These are phyloP conservation scores for Zalaria obscura DNA, from an alignment of 2,329 filamentous ascomycete genomes.

Conservation along the genomic window DNA sequence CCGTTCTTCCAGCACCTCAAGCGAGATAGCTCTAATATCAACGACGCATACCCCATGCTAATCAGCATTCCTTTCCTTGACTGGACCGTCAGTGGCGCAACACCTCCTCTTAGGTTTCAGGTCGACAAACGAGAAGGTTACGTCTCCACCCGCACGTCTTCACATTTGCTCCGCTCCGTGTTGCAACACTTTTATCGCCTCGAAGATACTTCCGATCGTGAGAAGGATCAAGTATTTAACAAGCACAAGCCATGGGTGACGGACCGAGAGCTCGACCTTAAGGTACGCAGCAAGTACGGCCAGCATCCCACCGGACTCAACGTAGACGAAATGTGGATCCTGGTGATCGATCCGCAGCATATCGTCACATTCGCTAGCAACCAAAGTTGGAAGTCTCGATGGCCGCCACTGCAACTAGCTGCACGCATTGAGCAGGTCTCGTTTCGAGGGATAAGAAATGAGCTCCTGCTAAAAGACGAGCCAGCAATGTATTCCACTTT, in stretches of 20 bases:
- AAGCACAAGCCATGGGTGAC: conserved; percentile 28
- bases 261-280: conserved; percentile 26
- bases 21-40: conserved; percentile 4
- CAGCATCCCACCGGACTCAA: conserved; percentile 26
- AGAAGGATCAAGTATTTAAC: conserved; percentile 24
- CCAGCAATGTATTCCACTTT: conserved; percentile 22
- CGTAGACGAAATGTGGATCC: conserved; percentile 29
- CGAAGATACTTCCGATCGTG: conserved; percentile 28
- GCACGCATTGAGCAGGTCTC: conserved; percentile 25
- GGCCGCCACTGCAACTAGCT: conserved; percentile 26
- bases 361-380: conserved; percentile 29
- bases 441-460: conserved; percentile 26
- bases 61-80: conserved; percentile 28
- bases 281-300: conserved; percentile 28
- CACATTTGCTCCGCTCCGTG: conserved; percentile 25
- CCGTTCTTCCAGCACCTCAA: conserved; percentile 23
- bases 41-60: conserved; percentile 18
- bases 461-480: conserved; percentile 18
- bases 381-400: conserved; percentile 28
- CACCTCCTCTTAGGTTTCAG: conserved; percentile 26
- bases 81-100: conserved; percentile 23
- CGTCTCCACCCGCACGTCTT: conserved; percentile 21
- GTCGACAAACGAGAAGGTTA: conserved; percentile 27
- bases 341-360: conserved; percentile 25
- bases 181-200: conserved; percentile 29